Conservation (phyloP, 352 stramenopile species). For the Phytophthora constricta region DNA sequence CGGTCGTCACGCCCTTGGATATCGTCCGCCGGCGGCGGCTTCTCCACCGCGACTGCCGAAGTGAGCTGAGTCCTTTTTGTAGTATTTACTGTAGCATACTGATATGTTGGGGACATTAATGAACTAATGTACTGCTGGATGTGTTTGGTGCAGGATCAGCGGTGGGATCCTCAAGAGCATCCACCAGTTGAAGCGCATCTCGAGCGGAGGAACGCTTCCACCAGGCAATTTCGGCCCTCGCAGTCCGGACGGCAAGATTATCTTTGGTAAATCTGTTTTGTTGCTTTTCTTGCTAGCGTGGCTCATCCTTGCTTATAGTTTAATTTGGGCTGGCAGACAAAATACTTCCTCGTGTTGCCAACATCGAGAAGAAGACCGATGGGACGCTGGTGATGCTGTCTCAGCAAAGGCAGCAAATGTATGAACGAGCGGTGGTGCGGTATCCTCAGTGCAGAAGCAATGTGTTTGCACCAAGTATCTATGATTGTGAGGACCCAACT, state of each 20-base stretch:
- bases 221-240: constrained; percentile 36
- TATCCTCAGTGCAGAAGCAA: constrained; percentile 77
- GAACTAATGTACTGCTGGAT: too few relatives aligned
- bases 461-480: constrained; percentile 63
- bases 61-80: constrained; percentile 36
- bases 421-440: constrained; percentile 62
- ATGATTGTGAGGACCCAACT: constrained; percentile 38
- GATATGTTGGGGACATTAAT: too few relatives aligned
- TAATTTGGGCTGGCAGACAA: constrained; percentile 50
- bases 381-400: constrained; percentile 45
- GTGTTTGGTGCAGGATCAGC: constrained; percentile 23
- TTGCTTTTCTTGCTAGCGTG: background rate
- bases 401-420: constrained; percentile 71
- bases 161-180: constrained; percentile 41
- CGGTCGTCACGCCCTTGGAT: constrained; percentile 40
- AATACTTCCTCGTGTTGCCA: constrained; percentile 69
- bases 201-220: constrained; percentile 27
- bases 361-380: constrained; percentile 70
- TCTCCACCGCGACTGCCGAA: constrained; percentile 57
- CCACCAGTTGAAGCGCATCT: constrained; percentile 53
- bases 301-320: background rate
- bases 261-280: constrained; percentile 68
- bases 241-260: constrained; percentile 63
- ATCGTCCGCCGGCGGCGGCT: constrained; percentile 22
- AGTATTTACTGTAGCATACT: too few relatives aligned